Conservation (phyloP, 2,329 filamentous ascomycete genomes). For the Paecilomyces sp. region DNA sequence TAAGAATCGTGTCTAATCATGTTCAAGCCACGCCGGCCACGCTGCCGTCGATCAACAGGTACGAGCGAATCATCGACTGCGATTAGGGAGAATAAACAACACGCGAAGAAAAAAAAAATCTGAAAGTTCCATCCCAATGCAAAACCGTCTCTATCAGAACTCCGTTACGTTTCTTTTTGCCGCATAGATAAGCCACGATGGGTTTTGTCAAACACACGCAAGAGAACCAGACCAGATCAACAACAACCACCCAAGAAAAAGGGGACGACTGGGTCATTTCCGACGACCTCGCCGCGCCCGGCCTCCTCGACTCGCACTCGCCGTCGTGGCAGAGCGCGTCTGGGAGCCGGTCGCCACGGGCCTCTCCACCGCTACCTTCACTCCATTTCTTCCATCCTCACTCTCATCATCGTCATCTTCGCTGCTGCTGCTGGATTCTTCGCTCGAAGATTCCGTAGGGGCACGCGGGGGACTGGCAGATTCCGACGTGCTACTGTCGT, state of each 20-base stretch:
- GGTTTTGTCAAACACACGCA: neutral
- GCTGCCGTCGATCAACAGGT: neutral
- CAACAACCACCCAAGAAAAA: neutral
- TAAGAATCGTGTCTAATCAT: neutral
- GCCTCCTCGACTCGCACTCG: constrained; percentile 11
- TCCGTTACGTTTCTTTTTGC: constrained; percentile 5
- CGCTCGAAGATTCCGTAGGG: constrained; percentile 11
- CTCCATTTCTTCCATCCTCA: constrained; percentile 20
- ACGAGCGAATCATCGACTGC: neutral
- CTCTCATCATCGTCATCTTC: constrained; percentile 13
- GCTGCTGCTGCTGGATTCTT: constrained; percentile 10
- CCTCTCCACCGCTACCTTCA: constrained; percentile 24
- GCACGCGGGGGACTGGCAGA: constrained; percentile 9
- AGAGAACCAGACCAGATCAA: constrained; percentile 2
- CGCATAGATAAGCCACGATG: constrained; percentile 2
- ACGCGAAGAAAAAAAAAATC: neutral
- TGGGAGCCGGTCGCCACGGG: constrained; percentile 14
- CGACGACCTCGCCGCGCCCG: constrained; percentile 18
- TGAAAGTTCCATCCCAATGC: neutral
- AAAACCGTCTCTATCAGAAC: constrained; percentile 2
- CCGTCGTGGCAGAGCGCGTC: constrained; percentile 8
- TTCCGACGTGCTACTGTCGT: constrained; percentile 7
- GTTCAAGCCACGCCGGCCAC: neutral
- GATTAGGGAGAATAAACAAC: neutral
- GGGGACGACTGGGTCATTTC: constrained; percentile 5